A percentile compares a stretch with the other conserved stretches of the same genome.
Conservation (phyloP, 2,329 filamentous ascomycete species). For the Alternaria ventricosa region DNA sequence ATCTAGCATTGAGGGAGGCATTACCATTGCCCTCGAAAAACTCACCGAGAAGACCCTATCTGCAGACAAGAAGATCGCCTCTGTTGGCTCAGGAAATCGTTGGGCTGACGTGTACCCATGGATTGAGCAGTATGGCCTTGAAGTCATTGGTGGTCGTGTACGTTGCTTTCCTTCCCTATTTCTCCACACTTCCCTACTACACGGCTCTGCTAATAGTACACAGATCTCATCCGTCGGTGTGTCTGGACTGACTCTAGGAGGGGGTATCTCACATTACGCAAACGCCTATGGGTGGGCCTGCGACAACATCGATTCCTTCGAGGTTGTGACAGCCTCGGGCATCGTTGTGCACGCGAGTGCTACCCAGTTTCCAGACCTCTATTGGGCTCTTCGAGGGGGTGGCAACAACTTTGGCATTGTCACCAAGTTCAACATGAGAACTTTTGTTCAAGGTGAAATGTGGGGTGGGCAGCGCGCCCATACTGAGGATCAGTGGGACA, state of each 20-base stretch:
- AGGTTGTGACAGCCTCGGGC: conserved; percentile 35
- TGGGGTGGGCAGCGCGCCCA: conserved; percentile 34
- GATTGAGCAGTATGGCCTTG: conserved; percentile 35
- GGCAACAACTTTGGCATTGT: conserved; percentile 46
- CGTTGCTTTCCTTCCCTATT: neutral
- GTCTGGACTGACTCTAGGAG: conserved; percentile 26
- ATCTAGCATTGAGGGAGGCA: conserved; percentile 42
- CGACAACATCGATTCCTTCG: conserved; percentile 44
- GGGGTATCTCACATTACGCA: conserved; percentile 34
- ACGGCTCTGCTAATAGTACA: neutral
- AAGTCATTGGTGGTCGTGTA: conserved; percentile 41
- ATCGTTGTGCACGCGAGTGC: conserved; percentile 20
- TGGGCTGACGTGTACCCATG: conserved; percentile 45
- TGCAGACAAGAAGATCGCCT: conserved; percentile 27
- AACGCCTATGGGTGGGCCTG: conserved; percentile 33
- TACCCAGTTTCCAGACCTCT: conserved; percentile 47
- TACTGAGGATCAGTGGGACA: conserved; percentile 23
- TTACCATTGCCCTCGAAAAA: conserved; percentile 38
- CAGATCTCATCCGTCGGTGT: conserved; percentile 23
- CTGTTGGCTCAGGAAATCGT: conserved; percentile 40
- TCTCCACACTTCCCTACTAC: neutral
- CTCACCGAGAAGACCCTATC: conserved; percentile 30
- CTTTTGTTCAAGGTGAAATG: conserved; percentile 33
- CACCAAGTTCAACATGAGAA: conserved; percentile 33
- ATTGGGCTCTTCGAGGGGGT: conserved; percentile 47